These are phyloP conservation scores for Mycena rosella DNA, from an alignment of 768 basidiomycete species.

Conservation along the genomic window DNA sequence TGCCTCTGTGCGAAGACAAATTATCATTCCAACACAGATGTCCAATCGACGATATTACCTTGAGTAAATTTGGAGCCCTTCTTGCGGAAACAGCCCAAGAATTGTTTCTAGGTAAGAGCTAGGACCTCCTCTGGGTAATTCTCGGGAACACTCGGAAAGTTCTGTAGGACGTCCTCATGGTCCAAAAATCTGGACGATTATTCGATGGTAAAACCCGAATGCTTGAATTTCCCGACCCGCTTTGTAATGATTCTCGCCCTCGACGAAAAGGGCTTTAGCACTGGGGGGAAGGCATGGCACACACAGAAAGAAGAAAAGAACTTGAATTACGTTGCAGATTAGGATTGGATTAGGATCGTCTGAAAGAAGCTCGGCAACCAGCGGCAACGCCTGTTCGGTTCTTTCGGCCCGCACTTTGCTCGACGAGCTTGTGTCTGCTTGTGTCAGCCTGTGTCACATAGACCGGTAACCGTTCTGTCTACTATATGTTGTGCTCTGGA, in stretches of 20 bases:
- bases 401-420: too few species aligned
- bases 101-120: constrained; percentile 44
- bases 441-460: too few species aligned
- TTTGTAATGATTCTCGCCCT: neutral
- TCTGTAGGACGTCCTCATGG: neutral
- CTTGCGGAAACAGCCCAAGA: constrained; percentile 45
- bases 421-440: too few species aligned
- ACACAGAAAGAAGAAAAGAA: too few species aligned
- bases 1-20: constrained; percentile 32
- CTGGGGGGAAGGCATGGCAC: too few species aligned
- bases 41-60: constrained; percentile 5
- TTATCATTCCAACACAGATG: too few species aligned
- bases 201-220: neutral
- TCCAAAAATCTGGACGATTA: neutral
- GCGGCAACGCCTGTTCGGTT: too few species aligned
- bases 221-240: neutral
- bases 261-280: neutral
- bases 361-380: too few species aligned
- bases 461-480: too few species aligned
- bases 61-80: constrained; percentile 19
- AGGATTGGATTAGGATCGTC: too few species aligned
- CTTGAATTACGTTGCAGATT: too few species aligned
- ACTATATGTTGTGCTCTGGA: too few species aligned
- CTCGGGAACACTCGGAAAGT: constrained; percentile 27
- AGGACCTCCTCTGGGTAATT: constrained; percentile 43